Evolutionary conservation across 2,329 filamentous ascomycete species (phyloP), one percentile per base, ranked within the genome.

Genomic region (Sporothrix luriei): DNA sequence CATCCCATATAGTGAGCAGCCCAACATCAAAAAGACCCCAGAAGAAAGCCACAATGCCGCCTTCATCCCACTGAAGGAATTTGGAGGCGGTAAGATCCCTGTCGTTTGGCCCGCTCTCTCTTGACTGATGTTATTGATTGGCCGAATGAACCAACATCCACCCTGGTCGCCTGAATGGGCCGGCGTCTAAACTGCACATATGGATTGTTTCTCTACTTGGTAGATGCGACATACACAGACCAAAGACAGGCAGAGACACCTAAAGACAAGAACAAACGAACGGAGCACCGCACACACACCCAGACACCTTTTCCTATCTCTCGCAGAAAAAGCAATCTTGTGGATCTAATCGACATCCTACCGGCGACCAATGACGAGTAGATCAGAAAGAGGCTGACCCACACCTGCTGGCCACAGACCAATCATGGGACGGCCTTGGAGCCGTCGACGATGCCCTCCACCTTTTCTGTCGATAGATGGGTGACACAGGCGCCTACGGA

Each of bases 401-500:
- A 69, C 67, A 11, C 46, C 66, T 40, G 24, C 26, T 40, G 43
- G 4, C 26, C 24, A 13, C 10, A 13, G 46, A 11, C 66, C 66
- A 68, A 61, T 68, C 66, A 62, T 11, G 21, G 57, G n/a, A 13
- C 19, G 6, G 7, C 21, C 4, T 21, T 43, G 46, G 9, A 2
- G 26, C 43, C 66, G 4, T 10, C 26, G 33, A 6, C 66, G 51
- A 5, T 48, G 66, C 33, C 52, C 43, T 64, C 24, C 26, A 65
- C 24, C 29, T 40, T 19, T 3, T 5, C 21, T 48, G 21, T 51
- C 48, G 2, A 24, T 16, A 24, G 11, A 48, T 16, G 38, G 57
- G 67, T 64, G 43, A 68, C 67, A 68, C 67, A 52, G n/a, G 67
- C 67, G 66, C 67, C 46, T 64, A 68, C 24, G 52, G 66, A 57